Conservation (phyloP, 176 grass and related monocot genomes). For the Luzula sylvatica region DNA sequence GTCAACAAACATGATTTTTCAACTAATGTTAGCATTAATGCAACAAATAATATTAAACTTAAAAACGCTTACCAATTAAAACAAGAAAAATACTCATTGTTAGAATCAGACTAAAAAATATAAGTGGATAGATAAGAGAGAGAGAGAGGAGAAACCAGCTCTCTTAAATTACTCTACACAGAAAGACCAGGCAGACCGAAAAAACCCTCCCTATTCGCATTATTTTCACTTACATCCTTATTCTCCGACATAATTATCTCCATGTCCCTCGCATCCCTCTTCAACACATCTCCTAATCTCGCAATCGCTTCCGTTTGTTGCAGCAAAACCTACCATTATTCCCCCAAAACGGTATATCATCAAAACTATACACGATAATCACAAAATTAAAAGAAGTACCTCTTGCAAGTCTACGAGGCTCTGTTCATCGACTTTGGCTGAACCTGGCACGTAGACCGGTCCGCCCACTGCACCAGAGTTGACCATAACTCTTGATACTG, state of each 20-base stretch:
- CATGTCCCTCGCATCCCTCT: constrained; percentile 76
- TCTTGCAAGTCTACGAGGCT: constrained; percentile 64
- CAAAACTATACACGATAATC: neutral
- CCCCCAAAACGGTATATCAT: neutral
- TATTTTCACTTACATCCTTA: constrained; percentile 35
- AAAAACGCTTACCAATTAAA: neutral
- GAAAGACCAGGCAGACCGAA: neutral
- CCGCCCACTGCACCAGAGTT: constrained; percentile 32
- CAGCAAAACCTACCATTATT: constrained; percentile 44
- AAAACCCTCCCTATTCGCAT: constrained; percentile 9
- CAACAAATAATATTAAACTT: too few relatives aligned
- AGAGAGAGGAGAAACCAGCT: constrained; percentile 3
- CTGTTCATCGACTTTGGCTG: constrained; percentile 59
- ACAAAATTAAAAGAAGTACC: constrained; percentile 28
- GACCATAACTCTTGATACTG: constrained; percentile 48
- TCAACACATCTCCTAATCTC: constrained; percentile 76
- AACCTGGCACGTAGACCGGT: constrained; percentile 54
- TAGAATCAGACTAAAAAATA: neutral
- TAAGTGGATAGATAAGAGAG: too few relatives aligned
- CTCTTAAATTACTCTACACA: constrained; percentile 9
- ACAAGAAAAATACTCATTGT: neutral
- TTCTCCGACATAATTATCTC: constrained; percentile 71
- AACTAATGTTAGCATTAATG: too few relatives aligned
- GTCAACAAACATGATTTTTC: neutral
- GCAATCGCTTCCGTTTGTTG: constrained; percentile 89